A percentile compares a stretch with the other conserved stretches of the same genome.
phyloP scores from a whole-genome alignment of 768 basidiomycete genomes.

The Russula sp. region DNA sequence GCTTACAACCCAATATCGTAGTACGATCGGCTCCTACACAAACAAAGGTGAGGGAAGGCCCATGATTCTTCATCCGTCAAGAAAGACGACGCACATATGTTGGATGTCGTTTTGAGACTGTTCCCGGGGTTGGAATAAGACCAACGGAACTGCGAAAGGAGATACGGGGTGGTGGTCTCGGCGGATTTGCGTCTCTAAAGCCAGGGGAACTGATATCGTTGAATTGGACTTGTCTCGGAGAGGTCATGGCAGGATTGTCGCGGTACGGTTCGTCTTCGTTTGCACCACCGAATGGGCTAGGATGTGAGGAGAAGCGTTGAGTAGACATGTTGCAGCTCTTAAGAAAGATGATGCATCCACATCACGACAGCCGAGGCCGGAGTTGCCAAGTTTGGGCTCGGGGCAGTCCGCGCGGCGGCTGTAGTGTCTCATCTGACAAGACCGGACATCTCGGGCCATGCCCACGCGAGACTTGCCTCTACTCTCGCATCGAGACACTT shows the following conservation, averaged over 20 bases:
- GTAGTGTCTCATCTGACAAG: no score
- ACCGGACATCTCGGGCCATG: no score
- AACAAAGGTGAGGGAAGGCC: background rate
- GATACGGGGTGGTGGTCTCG: background rate
- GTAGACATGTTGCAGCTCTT: background rate
- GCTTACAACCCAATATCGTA: slow-evolving; percentile 12
- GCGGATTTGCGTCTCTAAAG: background rate
- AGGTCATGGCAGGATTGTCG: background rate
- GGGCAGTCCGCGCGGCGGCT: no score
- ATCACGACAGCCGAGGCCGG: no score
- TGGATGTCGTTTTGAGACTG: slow-evolving; percentile 6
- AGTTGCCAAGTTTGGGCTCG: no score
- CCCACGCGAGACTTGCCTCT: no score
- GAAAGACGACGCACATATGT: slow-evolving; percentile 6
- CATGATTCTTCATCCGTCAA: no score
- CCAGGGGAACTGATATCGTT: background rate
- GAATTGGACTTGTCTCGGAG: background rate
- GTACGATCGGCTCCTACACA: slow-evolving; percentile 6
- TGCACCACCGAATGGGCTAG: background rate
- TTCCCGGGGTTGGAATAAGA: slow-evolving; percentile 14
- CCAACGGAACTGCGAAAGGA: slow-evolving; percentile 8
- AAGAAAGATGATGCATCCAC: no score
- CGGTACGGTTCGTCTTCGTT: background rate
- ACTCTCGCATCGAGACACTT: no score
- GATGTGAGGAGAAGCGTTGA: no score